Conservation (phyloP, 441 rosid genomes). For the Biscutella laevigata region DNA sequence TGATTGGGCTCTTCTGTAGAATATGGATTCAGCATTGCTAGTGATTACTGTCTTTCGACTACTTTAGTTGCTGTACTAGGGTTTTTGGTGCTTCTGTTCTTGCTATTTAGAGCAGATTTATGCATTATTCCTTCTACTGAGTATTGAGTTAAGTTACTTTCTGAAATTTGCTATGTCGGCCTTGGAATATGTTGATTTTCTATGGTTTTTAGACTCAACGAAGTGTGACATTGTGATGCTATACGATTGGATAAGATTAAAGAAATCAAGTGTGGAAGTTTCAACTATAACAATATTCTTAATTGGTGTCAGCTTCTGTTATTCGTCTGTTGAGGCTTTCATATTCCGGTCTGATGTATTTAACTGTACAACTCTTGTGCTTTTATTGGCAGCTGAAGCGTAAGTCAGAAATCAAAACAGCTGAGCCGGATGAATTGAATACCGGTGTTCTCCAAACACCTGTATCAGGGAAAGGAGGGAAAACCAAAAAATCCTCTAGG, state of each 20-base stretch:
- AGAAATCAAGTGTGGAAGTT: neutral
- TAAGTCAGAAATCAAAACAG: slow-evolving; percentile 58
- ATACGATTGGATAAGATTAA: slow-evolving; percentile 1
- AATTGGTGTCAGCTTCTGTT: slow-evolving; percentile 9
- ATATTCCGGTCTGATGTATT: neutral
- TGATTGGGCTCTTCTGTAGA: neutral
- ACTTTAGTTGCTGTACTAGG: slow-evolving; percentile 18
- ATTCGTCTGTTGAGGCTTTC: neutral
- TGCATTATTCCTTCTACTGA: neutral
- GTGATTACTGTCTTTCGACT: neutral
- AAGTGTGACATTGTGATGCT: slow-evolving; percentile 14
- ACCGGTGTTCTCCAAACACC: slow-evolving; percentile 64
- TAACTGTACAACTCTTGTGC: slow-evolving; percentile 1
- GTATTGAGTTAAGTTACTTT: neutral
- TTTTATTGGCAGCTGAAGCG: slow-evolving; percentile 55
- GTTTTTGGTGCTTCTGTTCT: slow-evolving; percentile 5
- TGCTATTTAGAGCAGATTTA: slow-evolving; percentile 10
- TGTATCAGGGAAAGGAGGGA: slow-evolving; percentile 62
- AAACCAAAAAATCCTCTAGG: slow-evolving; percentile 57
- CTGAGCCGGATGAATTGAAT: slow-evolving; percentile 47
- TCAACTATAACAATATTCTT: neutral
- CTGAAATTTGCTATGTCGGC: neutral
- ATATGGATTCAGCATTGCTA: slow-evolving; percentile 20
- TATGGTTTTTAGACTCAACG: slow-evolving; percentile 1
- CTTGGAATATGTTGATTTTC: neutral